phyloP scores from a whole-genome alignment of 2,329 filamentous ascomycete species.

The Penicillium sp. region DNA sequence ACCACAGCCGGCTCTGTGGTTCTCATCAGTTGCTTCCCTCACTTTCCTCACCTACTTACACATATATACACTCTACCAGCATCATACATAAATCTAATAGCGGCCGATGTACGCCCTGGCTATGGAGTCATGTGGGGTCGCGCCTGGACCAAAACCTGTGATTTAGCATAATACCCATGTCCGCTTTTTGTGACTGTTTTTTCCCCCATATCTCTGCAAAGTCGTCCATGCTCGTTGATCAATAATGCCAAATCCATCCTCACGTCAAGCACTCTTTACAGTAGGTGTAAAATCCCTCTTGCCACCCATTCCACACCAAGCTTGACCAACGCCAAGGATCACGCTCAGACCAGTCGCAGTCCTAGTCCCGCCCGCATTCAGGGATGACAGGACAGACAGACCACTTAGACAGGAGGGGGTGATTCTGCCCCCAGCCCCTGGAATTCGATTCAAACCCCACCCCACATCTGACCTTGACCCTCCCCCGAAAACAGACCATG shows the following conservation, averaged over 20 bases:
- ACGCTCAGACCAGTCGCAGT: constrained; percentile 10
- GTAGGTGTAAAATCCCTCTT: neutral
- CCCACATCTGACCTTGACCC: neutral
- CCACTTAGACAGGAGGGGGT: no score
- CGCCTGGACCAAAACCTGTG: constrained; percentile 24
- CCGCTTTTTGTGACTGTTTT: constrained; percentile 7
- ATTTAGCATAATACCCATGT: constrained; percentile 35
- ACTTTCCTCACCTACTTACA: neutral
- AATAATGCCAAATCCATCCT: neutral
- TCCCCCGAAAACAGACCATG: neutral
- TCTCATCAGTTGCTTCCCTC: neutral
- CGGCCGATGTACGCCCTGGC: constrained; percentile 25
- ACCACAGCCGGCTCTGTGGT: constrained; percentile 20
- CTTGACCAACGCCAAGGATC: constrained; percentile 15
- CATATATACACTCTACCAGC: constrained; percentile 8
- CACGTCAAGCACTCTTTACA: neutral
- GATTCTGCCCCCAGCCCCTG: neutral
- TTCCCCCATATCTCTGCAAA: neutral
- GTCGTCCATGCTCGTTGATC: neutral
- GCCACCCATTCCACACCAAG: neutral
- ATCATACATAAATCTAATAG: constrained; percentile 25
- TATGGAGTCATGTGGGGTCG: constrained; percentile 28
- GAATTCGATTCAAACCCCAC: neutral
- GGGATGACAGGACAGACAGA: neutral
- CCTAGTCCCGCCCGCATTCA: constrained; percentile 13